Base-by-base conservation (phyloP, 169 alveolate genomes). In the Plasmodium gallinaceum region DNA sequence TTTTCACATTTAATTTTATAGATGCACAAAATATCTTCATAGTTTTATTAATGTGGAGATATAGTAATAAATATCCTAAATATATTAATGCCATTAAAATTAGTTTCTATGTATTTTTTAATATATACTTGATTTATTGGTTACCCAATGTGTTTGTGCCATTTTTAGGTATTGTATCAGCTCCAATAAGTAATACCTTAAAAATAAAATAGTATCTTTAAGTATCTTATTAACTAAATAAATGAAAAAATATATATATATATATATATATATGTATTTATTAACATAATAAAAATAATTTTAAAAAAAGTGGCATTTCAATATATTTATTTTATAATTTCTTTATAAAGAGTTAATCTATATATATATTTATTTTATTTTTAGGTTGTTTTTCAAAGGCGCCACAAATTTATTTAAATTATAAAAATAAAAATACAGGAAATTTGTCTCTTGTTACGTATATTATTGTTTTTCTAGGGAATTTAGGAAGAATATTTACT, bases 361-460 rank as follows among this genome's bases (percentile, higher is more conserved):
- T 54, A 16, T 10, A 54, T 54, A 16, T 52, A 52, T 52, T 54
- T 2, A 54, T 54, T 54, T 54, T 37, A 39, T 14, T 42, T 78
- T 12, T 57, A 62, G 90, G 90, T 10, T 48, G 72, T 24, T 48
- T 78, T 57, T 78, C 80, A 18, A 78, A 78, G 46, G 9, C 64
- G 7, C 90, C 90, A 12, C 90, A 78, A 66, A 78, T 78, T 65
- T 66, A 66, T 54, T 39, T 78, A 78, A 78, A 78, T 68, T 32
- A 65, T 20, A 65, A 78, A 78, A 78, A 78, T 54, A 66, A 78
- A 58, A 46, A 68, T 26, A 78, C 90, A 37, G 80, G 90, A 16
- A 78, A 18, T 54, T 78, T 78, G 24, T 78, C 90, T 26, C 42
- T 66, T n/a, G 18, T 32, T 18, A 48, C 90, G 12, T 78, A 18